Evolutionary conservation across 257 asterid genomes (phyloP), one percentile per base, ranked within the genome.

Genomic region (Coffea canephora): DNA sequence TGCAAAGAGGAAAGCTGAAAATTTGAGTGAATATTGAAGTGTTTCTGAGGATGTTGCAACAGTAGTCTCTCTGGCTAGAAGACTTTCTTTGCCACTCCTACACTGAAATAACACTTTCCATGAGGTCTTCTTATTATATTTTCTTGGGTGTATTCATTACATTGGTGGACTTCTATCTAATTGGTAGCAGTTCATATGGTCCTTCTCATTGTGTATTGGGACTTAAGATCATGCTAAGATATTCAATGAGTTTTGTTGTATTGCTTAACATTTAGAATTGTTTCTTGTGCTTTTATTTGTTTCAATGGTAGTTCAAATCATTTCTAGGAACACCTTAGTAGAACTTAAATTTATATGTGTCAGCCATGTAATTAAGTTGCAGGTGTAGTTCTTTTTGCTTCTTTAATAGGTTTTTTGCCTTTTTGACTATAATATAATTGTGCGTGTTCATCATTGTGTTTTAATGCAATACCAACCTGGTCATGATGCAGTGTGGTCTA

Each of bases 401-500:
- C 54, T 39, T 71, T 16, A 31, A 31, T 31, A 23, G n/a, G 6
- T 31, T 62, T 78, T 52, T 43, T 16, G 43, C 31, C 43, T 36
- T 5, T 5, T 23, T 23, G 1, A 3, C 34, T 15, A 0, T 14
- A 9, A 10, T 12, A n/a, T 43, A 7, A 13, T 54, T 12, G 5
- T 54, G 4, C 36, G 31, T 18, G 5, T 23, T 21, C 4, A 31
- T 13, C 5, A 31, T 1, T 67, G 3, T n/a, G 71, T 36, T 43
- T 68, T 83, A 18, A 67, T 57, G 8, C 41, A 43, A 75, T 31
- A 48, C 43, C 43, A 39, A 39, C 43, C 21, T 83, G 76, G n/a
- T 76, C 54, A 83, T 71, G 76, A 19, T 85, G 85, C 93, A 95
- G 98, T 93, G 99, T 85, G 97, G 98, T 79, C 91, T 95, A 39